Conservation (phyloP, 106 monocot species). For the Allium sativum region DNA sequence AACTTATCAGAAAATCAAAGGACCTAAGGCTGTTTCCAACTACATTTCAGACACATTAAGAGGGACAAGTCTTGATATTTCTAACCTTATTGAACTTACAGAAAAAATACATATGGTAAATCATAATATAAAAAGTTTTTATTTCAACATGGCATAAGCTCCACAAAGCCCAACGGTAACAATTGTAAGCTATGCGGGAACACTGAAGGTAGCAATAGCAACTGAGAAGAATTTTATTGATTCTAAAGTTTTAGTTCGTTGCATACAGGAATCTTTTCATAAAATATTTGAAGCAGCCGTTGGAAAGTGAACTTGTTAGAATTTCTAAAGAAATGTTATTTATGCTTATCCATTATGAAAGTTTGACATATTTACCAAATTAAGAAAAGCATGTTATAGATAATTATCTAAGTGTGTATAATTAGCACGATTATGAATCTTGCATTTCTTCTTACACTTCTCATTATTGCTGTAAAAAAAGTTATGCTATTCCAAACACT, state of each 20-base stretch:
- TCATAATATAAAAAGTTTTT: constrained; percentile 26
- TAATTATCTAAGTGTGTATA: too few species aligned
- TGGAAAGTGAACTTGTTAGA: constrained; percentile 1
- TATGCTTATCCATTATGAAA: too few species aligned
- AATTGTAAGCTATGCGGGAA: constrained; percentile 57
- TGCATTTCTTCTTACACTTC: too few species aligned
- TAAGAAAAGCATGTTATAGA: too few species aligned
- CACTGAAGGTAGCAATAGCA: constrained; percentile 47
- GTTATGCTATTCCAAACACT: too few species aligned
- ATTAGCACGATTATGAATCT: too few species aligned
- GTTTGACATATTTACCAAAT: too few species aligned
- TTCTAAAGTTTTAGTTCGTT: constrained; percentile 23
- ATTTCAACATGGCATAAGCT: constrained; percentile 49
- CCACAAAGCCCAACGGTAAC: constrained; percentile 57
- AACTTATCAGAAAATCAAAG: constrained; percentile 38
- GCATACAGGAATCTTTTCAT: constrained; percentile 42
- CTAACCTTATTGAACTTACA: constrained; percentile 42
- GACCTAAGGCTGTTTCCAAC: constrained; percentile 44
- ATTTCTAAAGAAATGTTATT: too few species aligned
- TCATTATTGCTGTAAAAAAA: too few species aligned
- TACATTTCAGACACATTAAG: constrained; percentile 35
- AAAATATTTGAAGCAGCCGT: constrained; percentile 34
- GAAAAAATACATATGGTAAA: constrained; percentile 33
- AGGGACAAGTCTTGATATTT: constrained; percentile 47
- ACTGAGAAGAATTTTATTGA: constrained; percentile 61